Percentiles rank a stretch among this genome's conserved stretches.
phyloP scores from a whole-genome alignment of 768 basidiomycete species.

The Sutorius australiensis region DNA sequence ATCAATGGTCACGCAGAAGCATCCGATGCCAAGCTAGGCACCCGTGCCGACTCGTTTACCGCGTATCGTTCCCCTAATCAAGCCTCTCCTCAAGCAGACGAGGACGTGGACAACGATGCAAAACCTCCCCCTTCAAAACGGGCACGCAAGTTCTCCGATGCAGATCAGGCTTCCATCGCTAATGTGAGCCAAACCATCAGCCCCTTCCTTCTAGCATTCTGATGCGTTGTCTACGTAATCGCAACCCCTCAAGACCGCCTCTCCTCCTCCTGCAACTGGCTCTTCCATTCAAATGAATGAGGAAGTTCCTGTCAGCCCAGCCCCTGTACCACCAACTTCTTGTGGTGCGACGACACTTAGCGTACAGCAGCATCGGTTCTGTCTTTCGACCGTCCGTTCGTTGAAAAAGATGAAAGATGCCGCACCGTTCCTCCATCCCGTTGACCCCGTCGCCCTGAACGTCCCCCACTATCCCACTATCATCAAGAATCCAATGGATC shows the following conservation, averaged over 20 bases:
- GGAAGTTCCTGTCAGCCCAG: constrained; percentile 17
- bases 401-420: constrained; percentile 88
- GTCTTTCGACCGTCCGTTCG: constrained; percentile 68
- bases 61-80: constrained; percentile 33
- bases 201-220: constrained; percentile 49
- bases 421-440: constrained; percentile 76
- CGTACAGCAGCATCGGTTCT: constrained; percentile 73
- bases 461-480: constrained; percentile 87
- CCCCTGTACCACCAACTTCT: constrained; percentile 2
- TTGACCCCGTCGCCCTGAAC: constrained; percentile 79
- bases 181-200: constrained; percentile 60
- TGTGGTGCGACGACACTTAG: constrained; percentile 45
- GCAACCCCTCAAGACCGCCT: constrained; percentile 54
- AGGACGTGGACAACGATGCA: constrained; percentile 43
- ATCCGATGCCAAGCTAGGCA: constrained; percentile 6
- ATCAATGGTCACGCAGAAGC: constrained; percentile 25
- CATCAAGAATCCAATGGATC: constrained; percentile 91
- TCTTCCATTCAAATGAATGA: constrained; percentile 33
- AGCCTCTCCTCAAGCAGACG: constrained; percentile 27
- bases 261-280: constrained; percentile 64
- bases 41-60: constrained; percentile 33
- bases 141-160: constrained; percentile 70
- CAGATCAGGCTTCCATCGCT: constrained; percentile 66
- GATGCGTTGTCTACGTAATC: constrained; percentile 33
- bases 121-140: constrained; percentile 82